Base-by-base conservation (phyloP, 208 protist genomes). In the Acanthamoeba quina region DNA sequence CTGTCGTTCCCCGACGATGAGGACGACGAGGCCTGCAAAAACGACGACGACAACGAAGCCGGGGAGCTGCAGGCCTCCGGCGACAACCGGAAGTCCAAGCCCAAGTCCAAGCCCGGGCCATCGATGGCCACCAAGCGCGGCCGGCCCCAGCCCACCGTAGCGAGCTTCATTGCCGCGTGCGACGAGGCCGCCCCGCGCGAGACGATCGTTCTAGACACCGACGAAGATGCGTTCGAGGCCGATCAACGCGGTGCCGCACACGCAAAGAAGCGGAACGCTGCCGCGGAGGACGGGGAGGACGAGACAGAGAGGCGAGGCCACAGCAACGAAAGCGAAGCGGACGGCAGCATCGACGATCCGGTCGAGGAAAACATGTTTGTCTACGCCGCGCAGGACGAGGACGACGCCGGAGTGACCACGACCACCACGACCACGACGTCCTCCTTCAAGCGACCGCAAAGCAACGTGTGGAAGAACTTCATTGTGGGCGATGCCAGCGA, bases 381-480 rank as follows among this genome's bases (percentile, higher is more conserved):
- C 49, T 86, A 64, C 52, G 78, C 78, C 78, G 78, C 78, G 11
- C 78, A 86, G 49, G 78, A 86, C 49, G 19, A 86, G 26, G 78
- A 58, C 13, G 70, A 52, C 37, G 41, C 7, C 17, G 11, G n/a
- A 47, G 29, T 19, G 10, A 74, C 34, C 4, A 74, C 9, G 29
- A 83, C 24, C 21, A 56, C 74, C 2, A 37, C 7, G 41, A 31
- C 21, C 24, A 76, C 68, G 5, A 21, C 31, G 11, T 19, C 37
- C 9, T 41, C 78, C 47, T 86, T 86, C 78, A 86, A 86, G 78
- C 41, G 78, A 62, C 78, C 78, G n/a, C 78, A 37, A 44, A 44
- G 41, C 19, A 86, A 86, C 47, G 78, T 86, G 49, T 86, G 78
- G 78, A 86, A 86, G 78, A 49, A 86, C 78, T 86, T 86, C 78